Conservation (phyloP, 140 eudicot species). For the Ambrosia hybrid region DNA sequence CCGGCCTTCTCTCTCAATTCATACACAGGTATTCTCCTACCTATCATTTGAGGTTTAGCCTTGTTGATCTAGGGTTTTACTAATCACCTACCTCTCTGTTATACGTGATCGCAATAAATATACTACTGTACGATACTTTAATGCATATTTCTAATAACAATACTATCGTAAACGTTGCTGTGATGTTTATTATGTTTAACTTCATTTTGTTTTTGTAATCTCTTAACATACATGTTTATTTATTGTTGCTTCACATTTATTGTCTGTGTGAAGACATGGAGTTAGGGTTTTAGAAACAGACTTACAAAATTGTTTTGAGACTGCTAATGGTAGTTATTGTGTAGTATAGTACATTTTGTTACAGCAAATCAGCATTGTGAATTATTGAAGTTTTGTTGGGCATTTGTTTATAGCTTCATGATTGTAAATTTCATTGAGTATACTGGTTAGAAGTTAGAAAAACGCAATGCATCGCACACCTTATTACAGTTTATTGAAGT, state of each 20-base stretch:
- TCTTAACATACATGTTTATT: slow-evolving; percentile 2
- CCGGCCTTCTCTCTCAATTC: slow-evolving; percentile 25
- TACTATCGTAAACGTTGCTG: slow-evolving; percentile 4
- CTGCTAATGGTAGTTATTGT: background rate
- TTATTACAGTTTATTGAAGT: background rate
- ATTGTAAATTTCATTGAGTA: slow-evolving; percentile 17
- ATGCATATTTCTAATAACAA: slow-evolving; percentile 12
- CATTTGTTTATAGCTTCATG: background rate
- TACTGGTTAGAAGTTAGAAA: background rate
- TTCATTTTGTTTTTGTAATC: slow-evolving; percentile 17
- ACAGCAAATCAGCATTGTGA: background rate
- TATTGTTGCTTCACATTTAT: slow-evolving; percentile 2
- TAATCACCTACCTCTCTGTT: background rate
- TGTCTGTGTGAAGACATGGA: slow-evolving; percentile 11
- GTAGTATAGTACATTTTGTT: slow-evolving; percentile 19
- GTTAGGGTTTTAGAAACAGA: slow-evolving; percentile 9
- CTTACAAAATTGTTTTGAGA: background rate
- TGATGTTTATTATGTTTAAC: slow-evolving; percentile 16
- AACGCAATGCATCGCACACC: background rate
- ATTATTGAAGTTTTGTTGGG: background rate
- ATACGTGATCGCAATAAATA: background rate
- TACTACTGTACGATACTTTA: background rate
- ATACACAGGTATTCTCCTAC: background rate
- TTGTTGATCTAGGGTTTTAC: slow-evolving; percentile 34
- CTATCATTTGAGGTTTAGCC: slow-evolving; percentile 24